Evolutionary conservation across 169 alveolate species (phyloP), one percentile per base, ranked within the genome.

Genomic region (Eimeria praecox): DNA sequence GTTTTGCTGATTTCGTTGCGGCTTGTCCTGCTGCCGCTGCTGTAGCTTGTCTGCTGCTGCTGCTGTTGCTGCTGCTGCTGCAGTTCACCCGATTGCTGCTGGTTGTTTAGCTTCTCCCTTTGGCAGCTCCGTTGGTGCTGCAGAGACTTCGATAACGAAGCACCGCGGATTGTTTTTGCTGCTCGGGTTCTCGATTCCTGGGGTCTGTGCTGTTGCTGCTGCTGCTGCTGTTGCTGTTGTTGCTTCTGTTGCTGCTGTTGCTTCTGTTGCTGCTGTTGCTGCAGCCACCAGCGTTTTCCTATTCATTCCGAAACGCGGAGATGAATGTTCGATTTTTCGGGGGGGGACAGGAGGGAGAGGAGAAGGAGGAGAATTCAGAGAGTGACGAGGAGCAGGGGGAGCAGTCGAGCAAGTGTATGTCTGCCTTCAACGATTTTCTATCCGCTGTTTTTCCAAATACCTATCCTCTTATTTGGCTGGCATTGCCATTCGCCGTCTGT

Each of bases 371-470:
- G 14, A 78, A 90, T 20, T 78, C 95, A 2, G 95, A 90, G 59
- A 90, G 95, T 52, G 95, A 90, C 90, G 89, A 71, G 40, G 95
- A 90, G 59, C 78, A 75, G 33, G 75, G 80, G 35, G 95, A 90
- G 75, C 75, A 44, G 71, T 35, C 88, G 3, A 82, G 40, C 56
- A 62, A 56, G 40, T 90, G 95, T 62, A 35, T 90, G 10, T 52
- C 80, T 49, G 42, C 83, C 46, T 52, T 24, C 16, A 78, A 78
- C 27, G 83, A 56, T n/a, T 90, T 77, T 42, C 3, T 18, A 33
- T 62, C 56, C 2, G 95, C 95, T n/a, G 95, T 78, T 1, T 75
- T 92, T 40, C 95, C 95, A 20, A 71, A 92, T 62, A 35, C 69
- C 2, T 92, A 92, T 46, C 95, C 95, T 4, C 73, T 92, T 56